phyloP scores from a whole-genome alignment of 176 grass and related monocot genomes.

The Carex scoparia region DNA sequence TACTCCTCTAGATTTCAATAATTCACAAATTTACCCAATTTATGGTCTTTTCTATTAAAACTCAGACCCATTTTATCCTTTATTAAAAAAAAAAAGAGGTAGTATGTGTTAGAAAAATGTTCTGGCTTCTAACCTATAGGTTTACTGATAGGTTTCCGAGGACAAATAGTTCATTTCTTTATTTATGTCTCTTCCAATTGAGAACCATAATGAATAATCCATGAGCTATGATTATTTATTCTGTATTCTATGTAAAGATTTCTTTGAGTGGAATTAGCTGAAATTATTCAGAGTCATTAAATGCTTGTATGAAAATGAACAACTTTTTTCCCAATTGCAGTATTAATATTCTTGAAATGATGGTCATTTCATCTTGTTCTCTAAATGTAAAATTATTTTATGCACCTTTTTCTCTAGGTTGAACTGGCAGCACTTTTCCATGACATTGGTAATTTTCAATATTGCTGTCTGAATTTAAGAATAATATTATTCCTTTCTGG shows the following conservation, averaged over 20 bases:
- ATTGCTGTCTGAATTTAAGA: not conserved
- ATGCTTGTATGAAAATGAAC: not conserved
- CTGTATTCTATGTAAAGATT: not conserved
- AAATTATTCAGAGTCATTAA: not conserved
- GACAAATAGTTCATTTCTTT: too few species aligned
- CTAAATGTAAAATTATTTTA: not conserved
- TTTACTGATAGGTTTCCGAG: too few species aligned
- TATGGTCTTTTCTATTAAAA: too few species aligned
- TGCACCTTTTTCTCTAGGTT: slow-evolving; percentile 40
- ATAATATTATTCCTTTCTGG: not conserved
- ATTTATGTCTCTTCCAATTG: not conserved
- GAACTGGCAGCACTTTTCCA: slow-evolving; percentile 86
- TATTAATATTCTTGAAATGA: not conserved
- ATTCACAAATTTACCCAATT: too few species aligned
- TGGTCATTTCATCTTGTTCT: not conserved
- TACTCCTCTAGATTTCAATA: too few species aligned
- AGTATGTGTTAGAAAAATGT: too few species aligned
- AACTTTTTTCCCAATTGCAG: not conserved
- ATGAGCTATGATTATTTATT: not conserved
- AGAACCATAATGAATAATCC: not conserved
- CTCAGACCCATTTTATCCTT: too few species aligned
- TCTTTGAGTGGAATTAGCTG: not conserved
- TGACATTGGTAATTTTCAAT: slow-evolving; percentile 53
- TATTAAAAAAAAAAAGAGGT: too few species aligned
- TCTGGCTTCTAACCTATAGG: too few species aligned